Percentiles rank a stretch among this genome's conserved stretches.
These are phyloP conservation scores for Tylopilus vinaceipallidus DNA, from an alignment of 768 basidiomycete species.

Conservation along the genomic window DNA sequence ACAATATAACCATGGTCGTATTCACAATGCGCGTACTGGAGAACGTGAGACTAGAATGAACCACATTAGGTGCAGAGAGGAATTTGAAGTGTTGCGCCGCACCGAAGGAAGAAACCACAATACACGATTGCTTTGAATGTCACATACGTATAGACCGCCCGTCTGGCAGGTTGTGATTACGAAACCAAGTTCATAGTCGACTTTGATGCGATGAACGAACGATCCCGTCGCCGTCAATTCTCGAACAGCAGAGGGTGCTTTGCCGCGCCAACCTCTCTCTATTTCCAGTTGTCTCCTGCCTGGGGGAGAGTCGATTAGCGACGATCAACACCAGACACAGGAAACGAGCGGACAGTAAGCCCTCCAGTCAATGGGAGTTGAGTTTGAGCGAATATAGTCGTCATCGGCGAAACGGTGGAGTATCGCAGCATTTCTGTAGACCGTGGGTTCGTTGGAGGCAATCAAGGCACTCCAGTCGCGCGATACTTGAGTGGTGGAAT, in stretches of 20 bases:
- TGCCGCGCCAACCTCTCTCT: conserved; percentile 54
- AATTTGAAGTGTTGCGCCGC: conserved; percentile 16
- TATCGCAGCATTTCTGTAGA: conserved; percentile 60
- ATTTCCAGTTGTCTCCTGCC: conserved; percentile 46
- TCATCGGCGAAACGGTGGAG: conserved; percentile 46
- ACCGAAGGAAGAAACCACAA: conserved; percentile 69
- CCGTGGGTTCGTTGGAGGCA: conserved; percentile 40
- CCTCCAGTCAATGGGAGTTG: conserved; percentile 50
- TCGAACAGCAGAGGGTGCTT: conserved; percentile 40
- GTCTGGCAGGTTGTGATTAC: conserved; percentile 53
- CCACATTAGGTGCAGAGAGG: conserved; percentile 2
- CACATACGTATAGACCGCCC: conserved; percentile 61
- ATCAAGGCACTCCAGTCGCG: conserved; percentile 49
- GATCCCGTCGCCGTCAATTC: conserved; percentile 34
- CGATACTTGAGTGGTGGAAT: conserved; percentile 37
- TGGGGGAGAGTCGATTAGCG: conserved; percentile 26
- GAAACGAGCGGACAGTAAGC: conserved; percentile 47
- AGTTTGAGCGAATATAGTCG: conserved; percentile 28
- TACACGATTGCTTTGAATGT: conserved; percentile 44
- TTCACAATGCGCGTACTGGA: conserved; percentile 62
- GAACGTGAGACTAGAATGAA: conserved; percentile 9
- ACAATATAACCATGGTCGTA: conserved; percentile 70
- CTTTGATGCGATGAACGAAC: conserved; percentile 70
- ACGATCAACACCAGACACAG: neutral
- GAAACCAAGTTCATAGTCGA: conserved; percentile 60